A percentile compares a stretch with the other conserved stretches of the same genome.
These are phyloP conservation scores for Alopecurus myosuroides DNA, from an alignment of 176 grass and related monocot genomes.

Conservation along the genomic window DNA sequence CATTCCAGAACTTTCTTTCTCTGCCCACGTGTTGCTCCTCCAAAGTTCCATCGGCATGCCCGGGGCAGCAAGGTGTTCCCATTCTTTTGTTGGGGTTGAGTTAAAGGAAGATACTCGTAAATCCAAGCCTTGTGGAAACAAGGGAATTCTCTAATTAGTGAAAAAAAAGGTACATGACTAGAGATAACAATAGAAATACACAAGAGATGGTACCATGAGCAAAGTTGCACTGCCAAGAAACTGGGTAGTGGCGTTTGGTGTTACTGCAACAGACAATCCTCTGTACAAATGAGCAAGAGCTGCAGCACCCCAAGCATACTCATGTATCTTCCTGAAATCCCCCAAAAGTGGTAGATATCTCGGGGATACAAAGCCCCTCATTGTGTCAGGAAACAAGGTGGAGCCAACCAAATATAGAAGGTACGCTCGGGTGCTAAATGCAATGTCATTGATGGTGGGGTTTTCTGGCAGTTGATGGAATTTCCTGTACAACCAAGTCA, in stretches of 20 bases:
- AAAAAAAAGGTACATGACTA: slow-evolving; percentile 16
- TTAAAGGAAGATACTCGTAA: slow-evolving; percentile 54
- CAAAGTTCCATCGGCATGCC: slow-evolving; percentile 50
- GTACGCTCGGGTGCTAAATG: slow-evolving; percentile 52
- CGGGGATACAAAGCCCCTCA: slow-evolving; percentile 58
- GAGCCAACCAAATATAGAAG: slow-evolving; percentile 58
- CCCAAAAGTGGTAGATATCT: slow-evolving; percentile 49
- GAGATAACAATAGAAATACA: background rate
- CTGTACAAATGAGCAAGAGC: slow-evolving; percentile 58
- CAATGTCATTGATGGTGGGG: slow-evolving; percentile 43
- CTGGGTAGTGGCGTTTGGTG: slow-evolving; percentile 55
- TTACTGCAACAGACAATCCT: slow-evolving; percentile 57
- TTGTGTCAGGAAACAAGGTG: slow-evolving; percentile 56
- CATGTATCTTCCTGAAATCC: slow-evolving; percentile 49
- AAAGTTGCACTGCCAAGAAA: slow-evolving; percentile 58
- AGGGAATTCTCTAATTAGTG: slow-evolving; percentile 13
- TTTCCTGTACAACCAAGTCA: slow-evolving; percentile 59
- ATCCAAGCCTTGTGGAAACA: slow-evolving; percentile 44
- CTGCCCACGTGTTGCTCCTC: slow-evolving; percentile 54
- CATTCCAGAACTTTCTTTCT: slow-evolving; percentile 56
- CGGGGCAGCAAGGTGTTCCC: slow-evolving; percentile 41
- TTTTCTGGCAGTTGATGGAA: slow-evolving; percentile 50
- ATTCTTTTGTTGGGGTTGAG: slow-evolving; percentile 68
- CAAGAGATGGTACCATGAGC: slow-evolving; percentile 42
- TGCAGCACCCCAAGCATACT: slow-evolving; percentile 58